These are phyloP conservation scores for Entomortierella beljakovae DNA, from an alignment of 192 early-diverging fungal species.

Conservation along the genomic window DNA sequence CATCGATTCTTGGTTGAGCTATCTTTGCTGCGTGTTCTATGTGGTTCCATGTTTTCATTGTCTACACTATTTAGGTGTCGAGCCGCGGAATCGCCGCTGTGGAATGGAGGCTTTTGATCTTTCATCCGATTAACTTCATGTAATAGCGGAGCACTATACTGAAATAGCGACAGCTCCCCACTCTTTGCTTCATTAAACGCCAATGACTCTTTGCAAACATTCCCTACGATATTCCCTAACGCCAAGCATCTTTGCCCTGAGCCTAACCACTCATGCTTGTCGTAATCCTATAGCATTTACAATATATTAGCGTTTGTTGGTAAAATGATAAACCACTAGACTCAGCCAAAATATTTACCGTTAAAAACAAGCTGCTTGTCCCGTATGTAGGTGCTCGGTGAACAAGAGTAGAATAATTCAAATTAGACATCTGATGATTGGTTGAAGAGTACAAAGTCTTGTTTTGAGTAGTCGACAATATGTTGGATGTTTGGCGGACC, in stretches of 20 bases:
- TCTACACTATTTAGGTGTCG: slow-evolving; percentile 1
- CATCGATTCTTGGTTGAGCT: too few relatives aligned
- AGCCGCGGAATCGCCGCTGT: neutral
- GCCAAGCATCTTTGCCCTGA: neutral
- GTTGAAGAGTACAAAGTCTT: neutral
- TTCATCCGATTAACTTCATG: neutral
- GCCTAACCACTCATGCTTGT: slow-evolving; percentile 19
- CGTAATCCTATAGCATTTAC: slow-evolving; percentile 15
- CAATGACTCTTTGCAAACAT: neutral
- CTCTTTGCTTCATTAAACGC: neutral
- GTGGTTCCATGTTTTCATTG: neutral
- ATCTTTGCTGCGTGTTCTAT: too few relatives aligned
- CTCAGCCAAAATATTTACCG: slow-evolving; percentile 15
- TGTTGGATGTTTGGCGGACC: neutral
- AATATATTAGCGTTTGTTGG: neutral
- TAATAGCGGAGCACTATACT: neutral
- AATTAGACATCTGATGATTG: neutral
- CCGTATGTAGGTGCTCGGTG: neutral
- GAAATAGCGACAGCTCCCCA: neutral
- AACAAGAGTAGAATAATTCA: neutral
- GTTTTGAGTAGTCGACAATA: neutral
- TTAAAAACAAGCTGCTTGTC: slow-evolving; percentile 28
- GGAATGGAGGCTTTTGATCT: neutral
- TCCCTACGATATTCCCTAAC: too few relatives aligned
- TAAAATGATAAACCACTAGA: too few relatives aligned